Conservation (phyloP, 2,329 filamentous ascomycete species). For the Exophiala xenobiotica region DNA sequence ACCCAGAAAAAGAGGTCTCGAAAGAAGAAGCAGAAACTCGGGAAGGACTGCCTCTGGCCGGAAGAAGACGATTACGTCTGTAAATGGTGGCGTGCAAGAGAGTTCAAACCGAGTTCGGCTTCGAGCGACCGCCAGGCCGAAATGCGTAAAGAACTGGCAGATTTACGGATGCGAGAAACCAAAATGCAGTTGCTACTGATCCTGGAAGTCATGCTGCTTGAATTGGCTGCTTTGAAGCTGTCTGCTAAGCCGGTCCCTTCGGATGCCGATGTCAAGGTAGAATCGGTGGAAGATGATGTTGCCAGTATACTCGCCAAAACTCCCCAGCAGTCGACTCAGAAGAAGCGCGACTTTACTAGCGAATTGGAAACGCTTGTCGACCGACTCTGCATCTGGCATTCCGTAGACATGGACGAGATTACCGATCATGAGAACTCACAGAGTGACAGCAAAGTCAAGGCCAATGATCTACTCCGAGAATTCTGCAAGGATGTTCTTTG, state of each 20-base stretch:
- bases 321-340: conserved; percentile 37
- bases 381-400: conserved; percentile 52
- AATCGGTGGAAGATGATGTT: conserved; percentile 31
- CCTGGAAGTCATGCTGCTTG: conserved; percentile 48
- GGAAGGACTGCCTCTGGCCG: conserved; percentile 49
- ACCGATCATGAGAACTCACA: conserved; percentile 25
- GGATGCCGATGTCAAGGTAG: conserved; percentile 41
- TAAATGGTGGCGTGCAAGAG: conserved; percentile 48
- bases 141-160: conserved; percentile 42
- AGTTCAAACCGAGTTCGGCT: conserved; percentile 16
- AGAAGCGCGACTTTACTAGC: conserved; percentile 42
- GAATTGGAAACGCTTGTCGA: conserved; percentile 50
- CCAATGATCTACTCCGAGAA: conserved; percentile 47
- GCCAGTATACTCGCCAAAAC: conserved; percentile 20
- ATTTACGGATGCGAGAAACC: conserved; percentile 49
- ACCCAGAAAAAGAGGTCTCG: conserved; percentile 29
- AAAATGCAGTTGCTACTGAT: conserved; percentile 52
- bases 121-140: conserved; percentile 5
- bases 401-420: conserved; percentile 43
- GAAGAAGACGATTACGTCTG: conserved; percentile 44
- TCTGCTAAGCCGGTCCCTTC: conserved; percentile 38
- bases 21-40: conserved; percentile 43
- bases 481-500: conserved; percentile 53
- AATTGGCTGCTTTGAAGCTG: conserved; percentile 28
- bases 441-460: conserved; percentile 24